Percentiles rank a stretch among this genome's conserved stretches.
Evolutionary conservation across 139 green algal genomes (phyloP).

Genomic region (Medakamo hakoo): DNA sequence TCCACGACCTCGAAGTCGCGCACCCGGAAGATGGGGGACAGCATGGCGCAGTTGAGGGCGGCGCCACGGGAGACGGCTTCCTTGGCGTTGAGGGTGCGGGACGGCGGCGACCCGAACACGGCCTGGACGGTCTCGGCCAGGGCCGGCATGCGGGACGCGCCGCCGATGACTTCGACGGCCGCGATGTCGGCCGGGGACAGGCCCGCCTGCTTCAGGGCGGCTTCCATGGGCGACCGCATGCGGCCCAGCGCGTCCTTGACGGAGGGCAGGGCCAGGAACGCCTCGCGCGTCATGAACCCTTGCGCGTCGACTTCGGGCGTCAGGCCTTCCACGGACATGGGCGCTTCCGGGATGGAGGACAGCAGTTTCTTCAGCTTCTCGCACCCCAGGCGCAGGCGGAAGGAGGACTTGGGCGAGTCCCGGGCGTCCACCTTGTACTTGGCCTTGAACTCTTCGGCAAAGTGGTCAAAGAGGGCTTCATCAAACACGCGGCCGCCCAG

Average conservation of each 20-base stretch:
- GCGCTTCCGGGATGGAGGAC: conserved; percentile 72
- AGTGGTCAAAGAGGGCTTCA: conserved; percentile 84
- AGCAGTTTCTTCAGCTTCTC: conserved; percentile 94
- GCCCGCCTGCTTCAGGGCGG: conserved; percentile 42
- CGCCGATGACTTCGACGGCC: conserved; percentile 82
- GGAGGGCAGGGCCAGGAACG: conserved; percentile 68
- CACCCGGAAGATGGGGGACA: conserved; percentile 88
- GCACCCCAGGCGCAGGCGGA: conserved; percentile 64
- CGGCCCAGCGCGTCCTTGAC: conserved; percentile 36
- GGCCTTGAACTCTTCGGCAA: conserved; percentile 63
- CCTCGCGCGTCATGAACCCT: conserved; percentile 52
- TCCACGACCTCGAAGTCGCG: conserved; percentile 95
- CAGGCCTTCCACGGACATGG: conserved; percentile 85
- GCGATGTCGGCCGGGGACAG: conserved; percentile 51
- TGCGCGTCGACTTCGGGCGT: conserved; percentile 82
- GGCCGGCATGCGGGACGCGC: conserved; percentile 63
- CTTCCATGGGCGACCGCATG: conserved; percentile 12
- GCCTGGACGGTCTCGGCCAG: conserved; percentile 34
- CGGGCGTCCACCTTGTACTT: conserved; percentile 77
- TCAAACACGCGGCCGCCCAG: conserved; percentile 85
- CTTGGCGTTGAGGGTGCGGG: conserved; percentile 86
- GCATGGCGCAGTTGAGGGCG: conserved; percentile 96
- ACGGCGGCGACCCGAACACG: conserved; percentile 40
- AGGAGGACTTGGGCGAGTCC: conserved; percentile 55
- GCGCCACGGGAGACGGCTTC: conserved; percentile 81